These are phyloP conservation scores for Agastache rugosa DNA, from an alignment of 257 asterid genomes.

Conservation along the genomic window DNA sequence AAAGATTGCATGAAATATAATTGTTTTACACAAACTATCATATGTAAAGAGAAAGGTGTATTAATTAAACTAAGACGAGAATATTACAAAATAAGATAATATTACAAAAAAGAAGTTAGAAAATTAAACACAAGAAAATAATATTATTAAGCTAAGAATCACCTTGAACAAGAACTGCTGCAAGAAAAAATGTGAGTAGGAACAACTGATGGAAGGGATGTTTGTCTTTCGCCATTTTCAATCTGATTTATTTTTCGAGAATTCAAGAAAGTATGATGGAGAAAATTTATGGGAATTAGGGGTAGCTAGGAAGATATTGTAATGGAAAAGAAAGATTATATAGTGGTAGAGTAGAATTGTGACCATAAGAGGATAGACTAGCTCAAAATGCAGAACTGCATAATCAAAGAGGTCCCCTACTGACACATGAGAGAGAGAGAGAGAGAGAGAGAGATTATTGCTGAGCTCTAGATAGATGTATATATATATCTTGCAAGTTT, in stretches of 20 bases:
- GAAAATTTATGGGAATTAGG: not conserved
- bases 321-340: not conserved
- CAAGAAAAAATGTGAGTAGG: constrained; percentile 12
- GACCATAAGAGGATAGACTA: constrained; percentile 17
- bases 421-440: not conserved
- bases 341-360: constrained; percentile 15
- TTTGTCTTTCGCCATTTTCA: constrained; percentile 13
- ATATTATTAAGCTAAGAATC: not conserved
- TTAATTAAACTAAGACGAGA: too few relatives aligned
- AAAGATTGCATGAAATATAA: too few relatives aligned
- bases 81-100: too few relatives aligned
- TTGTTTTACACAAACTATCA: too few relatives aligned
- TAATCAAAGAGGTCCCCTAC: constrained; percentile 27
- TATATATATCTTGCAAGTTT: not conserved
- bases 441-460: not conserved
- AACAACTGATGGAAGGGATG: not conserved
- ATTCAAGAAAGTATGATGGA: not conserved
- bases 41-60: too few relatives aligned
- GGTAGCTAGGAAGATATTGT: too few relatives aligned
- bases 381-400: constrained; percentile 19
- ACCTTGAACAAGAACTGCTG: constrained; percentile 27
- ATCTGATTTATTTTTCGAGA: not conserved
- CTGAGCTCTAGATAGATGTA: not conserved
- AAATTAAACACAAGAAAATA: too few relatives aligned
- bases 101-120: too few relatives aligned